These are phyloP conservation scores for Cinnamomum chago DNA, from an alignment of 164 flowering plant species.

Conservation along the genomic window DNA sequence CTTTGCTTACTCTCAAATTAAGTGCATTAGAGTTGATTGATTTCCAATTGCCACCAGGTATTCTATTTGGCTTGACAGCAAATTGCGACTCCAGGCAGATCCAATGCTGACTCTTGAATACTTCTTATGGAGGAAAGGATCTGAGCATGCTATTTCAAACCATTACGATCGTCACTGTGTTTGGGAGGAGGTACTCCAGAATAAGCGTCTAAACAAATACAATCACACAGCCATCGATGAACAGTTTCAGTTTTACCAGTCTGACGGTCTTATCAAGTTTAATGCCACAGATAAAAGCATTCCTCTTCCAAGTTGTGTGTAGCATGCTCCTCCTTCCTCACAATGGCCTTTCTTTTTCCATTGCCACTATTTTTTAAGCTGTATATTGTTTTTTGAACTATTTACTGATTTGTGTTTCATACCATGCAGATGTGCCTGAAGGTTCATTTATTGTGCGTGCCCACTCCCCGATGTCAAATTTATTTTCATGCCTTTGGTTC, in stretches of 20 bases:
- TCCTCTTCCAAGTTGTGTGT: slow-evolving; percentile 90
- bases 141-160: slow-evolving; percentile 96
- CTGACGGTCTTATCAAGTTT: slow-evolving; percentile 90
- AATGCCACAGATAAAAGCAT: slow-evolving; percentile 61
- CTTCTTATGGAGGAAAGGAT: slow-evolving; percentile 69
- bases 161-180: slow-evolving; percentile 98
- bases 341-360: background rate
- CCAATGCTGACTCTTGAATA: slow-evolving; percentile 82
- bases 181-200: slow-evolving; percentile 97
- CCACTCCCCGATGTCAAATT: slow-evolving; percentile 92
- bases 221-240: slow-evolving; percentile 89
- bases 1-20: background rate
- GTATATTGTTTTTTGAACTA: background rate
- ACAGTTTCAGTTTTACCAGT: slow-evolving; percentile 79
- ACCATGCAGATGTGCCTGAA: slow-evolving; percentile 84
- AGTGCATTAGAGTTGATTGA: background rate
- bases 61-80: slow-evolving; percentile 98
- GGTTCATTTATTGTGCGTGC: slow-evolving; percentile 93
- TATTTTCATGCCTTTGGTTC: slow-evolving; percentile 98
- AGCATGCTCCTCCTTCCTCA: slow-evolving; percentile 8
- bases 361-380: background rate
- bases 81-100: slow-evolving; percentile 82
- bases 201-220: slow-evolving; percentile 90
- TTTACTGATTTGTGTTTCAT: slow-evolving; percentile 6
- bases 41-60: slow-evolving; percentile 46